These are phyloP conservation scores for Candida sp. DNA, from an alignment of 1,139 yeast genomes.

Conservation along the genomic window DNA sequence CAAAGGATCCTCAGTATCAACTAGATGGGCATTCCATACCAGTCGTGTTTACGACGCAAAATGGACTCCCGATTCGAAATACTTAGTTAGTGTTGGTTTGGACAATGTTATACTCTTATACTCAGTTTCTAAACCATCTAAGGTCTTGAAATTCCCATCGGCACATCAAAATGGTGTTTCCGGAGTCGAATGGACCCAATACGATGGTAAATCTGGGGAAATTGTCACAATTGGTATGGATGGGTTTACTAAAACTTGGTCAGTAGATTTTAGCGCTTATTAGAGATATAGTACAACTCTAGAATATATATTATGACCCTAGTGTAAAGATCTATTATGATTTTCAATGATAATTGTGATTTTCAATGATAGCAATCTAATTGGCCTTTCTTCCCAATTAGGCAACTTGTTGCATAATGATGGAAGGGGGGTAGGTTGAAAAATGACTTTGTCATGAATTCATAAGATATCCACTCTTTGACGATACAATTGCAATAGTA, in stretches of 20 bases:
- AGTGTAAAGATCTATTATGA: too few species aligned
- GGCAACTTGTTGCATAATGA: not conserved
- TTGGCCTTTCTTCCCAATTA: not conserved
- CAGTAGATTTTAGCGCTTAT: slow-evolving; percentile 29
- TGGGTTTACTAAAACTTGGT: slow-evolving; percentile 78
- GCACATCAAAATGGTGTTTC: slow-evolving; percentile 91
- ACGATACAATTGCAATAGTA: not conserved
- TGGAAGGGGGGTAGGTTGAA: not conserved
- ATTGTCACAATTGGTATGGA: slow-evolving; percentile 79
- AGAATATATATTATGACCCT: too few species aligned
- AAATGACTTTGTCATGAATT: too few species aligned
- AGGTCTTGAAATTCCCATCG: slow-evolving; percentile 67
- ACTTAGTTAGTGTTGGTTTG: slow-evolving; percentile 73
- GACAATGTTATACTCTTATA: slow-evolving; percentile 82
- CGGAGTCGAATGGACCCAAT: slow-evolving; percentile 63
- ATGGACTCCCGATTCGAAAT: slow-evolving; percentile 77
- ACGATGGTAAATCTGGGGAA: slow-evolving; percentile 28
- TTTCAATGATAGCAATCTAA: not conserved
- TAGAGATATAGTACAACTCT: slow-evolving; percentile 1
- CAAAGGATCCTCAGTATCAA: slow-evolving; percentile 62
- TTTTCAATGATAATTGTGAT: too few species aligned
- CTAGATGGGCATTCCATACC: slow-evolving; percentile 96
- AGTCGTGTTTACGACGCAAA: slow-evolving; percentile 72
- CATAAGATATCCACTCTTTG: not conserved
- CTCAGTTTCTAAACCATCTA: slow-evolving; percentile 74